Percentiles rank a stretch among this genome's conserved stretches.
These are phyloP conservation scores for Starmerella apicola DNA, from an alignment of 805 yeast genomes.

Conservation along the genomic window DNA sequence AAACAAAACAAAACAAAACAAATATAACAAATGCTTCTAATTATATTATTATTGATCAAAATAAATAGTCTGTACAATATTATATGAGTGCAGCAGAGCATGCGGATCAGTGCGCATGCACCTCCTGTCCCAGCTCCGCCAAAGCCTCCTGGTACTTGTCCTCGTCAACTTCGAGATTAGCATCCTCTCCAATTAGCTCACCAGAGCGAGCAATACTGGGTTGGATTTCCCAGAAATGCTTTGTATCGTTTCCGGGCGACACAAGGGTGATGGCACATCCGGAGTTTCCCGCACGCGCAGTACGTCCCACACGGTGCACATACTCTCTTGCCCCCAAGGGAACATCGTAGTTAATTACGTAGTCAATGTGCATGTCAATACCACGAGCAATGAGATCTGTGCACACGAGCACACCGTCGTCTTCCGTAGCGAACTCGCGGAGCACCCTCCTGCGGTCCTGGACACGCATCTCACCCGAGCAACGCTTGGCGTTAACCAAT, in stretches of 20 bases:
- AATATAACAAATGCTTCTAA: too few relatives aligned
- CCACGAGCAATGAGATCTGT: conserved; percentile 97
- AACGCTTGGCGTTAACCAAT: conserved; percentile 21
- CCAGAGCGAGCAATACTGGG: conserved; percentile 23
- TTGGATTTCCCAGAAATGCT: conserved; percentile 32
- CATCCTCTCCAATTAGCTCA: conserved; percentile 20
- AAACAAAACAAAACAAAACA: too few relatives aligned
- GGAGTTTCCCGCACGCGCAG: conserved; percentile 76
- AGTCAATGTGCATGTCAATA: conserved; percentile 60
- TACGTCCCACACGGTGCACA: conserved; percentile 92
- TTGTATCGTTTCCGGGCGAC: conserved; percentile 67
- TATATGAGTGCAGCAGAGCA: neutral
- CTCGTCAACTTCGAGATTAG: conserved; percentile 30
- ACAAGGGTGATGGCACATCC: conserved; percentile 69
- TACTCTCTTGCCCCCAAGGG: conserved; percentile 85
- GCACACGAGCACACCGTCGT: conserved; percentile 43
- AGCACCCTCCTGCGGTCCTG: conserved; percentile 45
- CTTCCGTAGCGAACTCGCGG: conserved; percentile 44
- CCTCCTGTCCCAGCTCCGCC: conserved; percentile 33
- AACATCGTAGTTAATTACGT: conserved; percentile 80
- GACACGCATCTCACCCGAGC: conserved; percentile 29
- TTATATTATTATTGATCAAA: too few relatives aligned
- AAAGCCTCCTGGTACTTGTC: conserved; percentile 35
- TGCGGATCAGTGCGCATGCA: neutral
- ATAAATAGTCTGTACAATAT: too few relatives aligned